Conservation (phyloP, 495 filamentous ascomycete species). For the Annulohypoxylon nitens region DNA sequence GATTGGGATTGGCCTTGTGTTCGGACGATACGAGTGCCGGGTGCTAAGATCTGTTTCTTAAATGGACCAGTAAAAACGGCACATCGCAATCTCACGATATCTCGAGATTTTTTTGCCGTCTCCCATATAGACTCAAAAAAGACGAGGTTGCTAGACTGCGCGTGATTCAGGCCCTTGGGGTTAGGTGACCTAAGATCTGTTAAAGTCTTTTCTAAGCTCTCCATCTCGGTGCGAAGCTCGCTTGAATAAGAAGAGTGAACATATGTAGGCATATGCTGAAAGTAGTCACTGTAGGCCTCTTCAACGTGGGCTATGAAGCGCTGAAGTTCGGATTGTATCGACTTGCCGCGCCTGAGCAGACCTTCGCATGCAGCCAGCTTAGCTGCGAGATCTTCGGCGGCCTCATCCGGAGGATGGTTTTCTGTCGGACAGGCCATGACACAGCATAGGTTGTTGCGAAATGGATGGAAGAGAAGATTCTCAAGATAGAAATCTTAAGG, state of each 20-base stretch:
- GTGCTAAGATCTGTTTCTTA: conserved; percentile 46
- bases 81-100: conserved; percentile 48
- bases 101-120: conserved; percentile 44
- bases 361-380: conserved; percentile 18
- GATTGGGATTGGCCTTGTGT: conserved; percentile 49
- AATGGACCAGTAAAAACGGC: conserved; percentile 48
- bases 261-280: conserved; percentile 46
- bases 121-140: conserved; percentile 50
- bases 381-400: conserved; percentile 1
- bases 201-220: conserved; percentile 29
- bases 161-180: conserved; percentile 37
- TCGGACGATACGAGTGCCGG: conserved; percentile 48
- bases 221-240: conserved; percentile 44
- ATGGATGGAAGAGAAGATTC: background rate
- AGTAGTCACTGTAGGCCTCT: conserved; percentile 44
- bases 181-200: conserved; percentile 33
- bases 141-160: conserved; percentile 44
- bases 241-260: conserved; percentile 44
- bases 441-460: background rate
- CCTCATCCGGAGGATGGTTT: background rate
- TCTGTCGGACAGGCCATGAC: conserved; percentile 26
- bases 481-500: background rate
- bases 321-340: conserved; percentile 47
- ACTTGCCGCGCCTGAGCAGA: conserved; percentile 28
- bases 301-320: conserved; percentile 43